Percentiles rank a stretch among this genome's conserved stretches.
These are phyloP conservation scores for Macrophomina phaseolina DNA, from an alignment of 2,329 filamentous ascomycete species.

Conservation along the genomic window DNA sequence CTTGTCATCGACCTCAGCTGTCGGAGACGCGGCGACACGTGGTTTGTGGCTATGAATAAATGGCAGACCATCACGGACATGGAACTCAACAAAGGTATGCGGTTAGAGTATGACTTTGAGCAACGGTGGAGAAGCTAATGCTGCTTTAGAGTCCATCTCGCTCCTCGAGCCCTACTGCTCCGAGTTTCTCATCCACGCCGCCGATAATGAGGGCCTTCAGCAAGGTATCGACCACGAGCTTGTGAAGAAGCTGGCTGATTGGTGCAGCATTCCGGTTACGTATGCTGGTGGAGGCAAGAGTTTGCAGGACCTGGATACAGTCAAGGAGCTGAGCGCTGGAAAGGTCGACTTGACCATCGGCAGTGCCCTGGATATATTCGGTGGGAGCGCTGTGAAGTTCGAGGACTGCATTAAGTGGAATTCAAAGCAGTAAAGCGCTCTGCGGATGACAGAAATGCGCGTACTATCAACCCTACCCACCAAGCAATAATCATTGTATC, in stretches of 20 bases:
- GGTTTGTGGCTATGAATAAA: slow-evolving; percentile 99
- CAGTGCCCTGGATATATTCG: slow-evolving; percentile 95
- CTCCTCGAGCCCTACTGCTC: slow-evolving; percentile 88
- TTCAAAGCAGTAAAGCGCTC: slow-evolving; percentile 25
- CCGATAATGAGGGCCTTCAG: slow-evolving; percentile 94
- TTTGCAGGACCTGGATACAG: slow-evolving; percentile 80
- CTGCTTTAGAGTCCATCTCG: slow-evolving; percentile 72
- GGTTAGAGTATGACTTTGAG: not conserved
- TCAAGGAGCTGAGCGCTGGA: slow-evolving; percentile 77
- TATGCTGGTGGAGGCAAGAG: slow-evolving; percentile 93
- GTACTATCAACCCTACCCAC: no score
- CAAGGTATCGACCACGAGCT: slow-evolving; percentile 87
- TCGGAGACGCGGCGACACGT: slow-evolving; percentile 73
- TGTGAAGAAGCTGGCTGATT: slow-evolving; percentile 75
- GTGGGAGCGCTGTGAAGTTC: slow-evolving; percentile 83
- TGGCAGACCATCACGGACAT: slow-evolving; percentile 99
- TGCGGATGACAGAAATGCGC: not conserved
- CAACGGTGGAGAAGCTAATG: not conserved
- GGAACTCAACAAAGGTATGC: slow-evolving; percentile 82
- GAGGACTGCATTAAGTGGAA: slow-evolving; percentile 94
- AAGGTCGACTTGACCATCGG: slow-evolving; percentile 94
- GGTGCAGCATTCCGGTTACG: slow-evolving; percentile 92
- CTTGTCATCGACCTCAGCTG: slow-evolving; percentile 97
- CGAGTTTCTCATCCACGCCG: slow-evolving; percentile 96
- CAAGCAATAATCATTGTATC: no score